Evolutionary conservation across 129 eudicot genomes (phyloP), one percentile per base, ranked within the genome.

Genomic region (Sambucus nigra): DNA sequence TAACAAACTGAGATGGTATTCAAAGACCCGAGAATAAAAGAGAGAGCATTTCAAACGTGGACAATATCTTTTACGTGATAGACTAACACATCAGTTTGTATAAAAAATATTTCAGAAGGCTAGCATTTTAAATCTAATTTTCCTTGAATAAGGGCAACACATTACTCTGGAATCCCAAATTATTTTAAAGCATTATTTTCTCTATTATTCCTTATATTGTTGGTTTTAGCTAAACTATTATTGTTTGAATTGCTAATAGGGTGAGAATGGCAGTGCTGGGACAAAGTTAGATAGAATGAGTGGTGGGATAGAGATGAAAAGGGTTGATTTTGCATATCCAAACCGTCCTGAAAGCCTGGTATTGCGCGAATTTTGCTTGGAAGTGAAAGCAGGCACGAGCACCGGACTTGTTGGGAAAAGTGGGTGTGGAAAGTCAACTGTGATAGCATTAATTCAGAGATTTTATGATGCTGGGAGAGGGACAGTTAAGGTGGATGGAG

Each of bases 401-500:
- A 51, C 79, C 6, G 98, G 94, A 17, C 75, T 89, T n/a, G 95
- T 89, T 2, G 98, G 98, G 11, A 89, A 71, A 68, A 89, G 98
- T 53, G 95, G 98, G 18, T 89, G 95, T 35, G 98, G 98, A 4
- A 89, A 85, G 56, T 89, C 98, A 5, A 89, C 98, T 0, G 89
- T 89, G 26, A 85, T 89, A 15, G 78, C 86, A 0, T 25, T 89
- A 53, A 73, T 89, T 8, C 88, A 84, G 64, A 74, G 98, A 61
- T 81, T 91, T 17, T 91, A 91, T 13, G 98, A 91, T 28, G 74
- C 66, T 1, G 81, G 76, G 6, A 72, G 72, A 50, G 98, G 98
- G 12, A 67, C 81, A 13, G 79, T 91, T 48, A 91, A 79, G 65
- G 79, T 91, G 5, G 95, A 85, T 49, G 81, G 79, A n/a, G 73